These are phyloP conservation scores for Curvularia lunata DNA, from an alignment of 2,329 filamentous ascomycete genomes.

Conservation along the genomic window DNA sequence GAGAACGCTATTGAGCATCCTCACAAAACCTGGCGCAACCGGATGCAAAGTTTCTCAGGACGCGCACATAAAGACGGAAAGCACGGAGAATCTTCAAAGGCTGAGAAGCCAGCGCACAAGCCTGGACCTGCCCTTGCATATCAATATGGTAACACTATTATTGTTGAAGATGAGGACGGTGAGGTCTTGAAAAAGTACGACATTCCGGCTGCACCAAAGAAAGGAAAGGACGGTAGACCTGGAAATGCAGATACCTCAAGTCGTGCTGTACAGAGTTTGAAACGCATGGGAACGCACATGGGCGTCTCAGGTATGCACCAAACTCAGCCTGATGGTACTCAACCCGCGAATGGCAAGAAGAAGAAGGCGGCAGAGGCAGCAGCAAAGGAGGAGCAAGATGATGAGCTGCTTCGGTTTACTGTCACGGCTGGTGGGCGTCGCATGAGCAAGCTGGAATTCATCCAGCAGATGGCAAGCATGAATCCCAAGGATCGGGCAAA, in stretches of 20 bases:
- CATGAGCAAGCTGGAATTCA: slow-evolving; percentile 82
- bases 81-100: slow-evolving; percentile 35
- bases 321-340: slow-evolving; percentile 30
- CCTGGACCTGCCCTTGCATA: slow-evolving; percentile 80
- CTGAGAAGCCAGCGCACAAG: slow-evolving; percentile 45
- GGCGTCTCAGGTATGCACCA: slow-evolving; percentile 45
- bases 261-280: slow-evolving; percentile 53
- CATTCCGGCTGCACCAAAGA: slow-evolving; percentile 62
- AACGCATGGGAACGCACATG: slow-evolving; percentile 63
- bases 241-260: slow-evolving; percentile 38
- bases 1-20: slow-evolving; percentile 47
- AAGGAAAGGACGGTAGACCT: slow-evolving; percentile 33
- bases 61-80: slow-evolving; percentile 50
- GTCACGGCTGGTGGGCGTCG: slow-evolving; percentile 74
- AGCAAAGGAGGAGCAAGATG: slow-evolving; percentile 64
- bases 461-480: slow-evolving; percentile 73
- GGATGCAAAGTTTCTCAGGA: slow-evolving; percentile 57
- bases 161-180: slow-evolving; percentile 85
- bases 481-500: slow-evolving; percentile 68
- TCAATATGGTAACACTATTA: slow-evolving; percentile 87
- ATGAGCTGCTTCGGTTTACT: slow-evolving; percentile 76
- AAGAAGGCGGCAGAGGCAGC: slow-evolving; percentile 24
- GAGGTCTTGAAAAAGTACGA: slow-evolving; percentile 88
- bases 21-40: slow-evolving; percentile 51
- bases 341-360: slow-evolving; percentile 30